Evolutionary conservation across 75 land plant genomes (phyloP), one percentile per base, ranked within the genome.

Genomic region (Selaginella tamariscina): DNA sequence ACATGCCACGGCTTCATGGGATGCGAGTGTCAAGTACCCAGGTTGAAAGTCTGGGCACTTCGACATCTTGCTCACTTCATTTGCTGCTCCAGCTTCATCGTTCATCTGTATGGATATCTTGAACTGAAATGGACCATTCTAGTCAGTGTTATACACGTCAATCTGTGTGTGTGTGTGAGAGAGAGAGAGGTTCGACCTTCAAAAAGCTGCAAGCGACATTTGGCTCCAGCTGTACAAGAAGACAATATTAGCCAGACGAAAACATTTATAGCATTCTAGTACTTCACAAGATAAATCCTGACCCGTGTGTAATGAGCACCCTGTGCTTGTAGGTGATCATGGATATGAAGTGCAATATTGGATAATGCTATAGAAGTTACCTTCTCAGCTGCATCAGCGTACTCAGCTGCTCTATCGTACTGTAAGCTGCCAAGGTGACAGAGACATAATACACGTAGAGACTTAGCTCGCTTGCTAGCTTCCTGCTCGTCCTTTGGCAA

Each of bases 1-100:
- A 62, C 77, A 83, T 30, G 93, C 82, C 30, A 89, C 73, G 68
- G 98, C 94, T 73, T 93, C 98, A 71, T 89, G 96, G 30, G 87
- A 82, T 18, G 91, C 80, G 1, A 93, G 83, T 33, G 84, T 82
- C 32, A 93, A 79, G 78, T 82, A 89, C 22, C 89, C 91, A 0
- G 91, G 76, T 24, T 82, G 81, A 71, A 93, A 89, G 55, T 93
- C 96, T 0, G 78, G 55, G 71, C 86, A 86, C 33, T 67, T 73
- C 28, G 78, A 8, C 90, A 93, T 84, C 54, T 81, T 66, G 77
- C 86, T 80, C 23, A 89, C 55, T 66, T 89, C 83, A 67, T 77
- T 71, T 32, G 72, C 70, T 54, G 98, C 96, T 11, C 65, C 71
- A 0, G 56, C 59, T 56, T 82, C 78, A 33, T 86, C 82, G 30